phyloP scores from a whole-genome alignment of 1,284 basidiomycete species.

The Cystobasidiaceae sp. region DNA sequence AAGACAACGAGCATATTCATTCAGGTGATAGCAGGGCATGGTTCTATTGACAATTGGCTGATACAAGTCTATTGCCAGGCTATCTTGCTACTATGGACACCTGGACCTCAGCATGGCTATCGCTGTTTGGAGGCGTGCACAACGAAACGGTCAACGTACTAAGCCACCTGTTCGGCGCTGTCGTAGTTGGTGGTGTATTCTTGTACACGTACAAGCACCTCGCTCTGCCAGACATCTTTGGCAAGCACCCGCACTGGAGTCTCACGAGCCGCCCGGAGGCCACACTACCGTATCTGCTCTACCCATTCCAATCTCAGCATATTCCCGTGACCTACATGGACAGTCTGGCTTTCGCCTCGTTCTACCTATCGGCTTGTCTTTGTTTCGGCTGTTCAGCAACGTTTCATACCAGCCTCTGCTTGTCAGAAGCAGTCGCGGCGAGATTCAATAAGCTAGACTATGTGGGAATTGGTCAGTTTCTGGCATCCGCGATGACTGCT shows the following conservation, averaged over 20 bases:
- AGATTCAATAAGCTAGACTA: conserved; percentile 36
- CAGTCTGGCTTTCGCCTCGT: conserved; percentile 33
- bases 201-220: conserved; percentile 22
- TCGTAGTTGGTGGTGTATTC: not conserved
- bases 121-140: conserved; percentile 25
- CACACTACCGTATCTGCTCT: conserved; percentile 1
- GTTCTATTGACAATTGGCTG: not conserved
- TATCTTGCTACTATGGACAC: conserved; percentile 11
- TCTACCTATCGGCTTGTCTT: conserved; percentile 34
- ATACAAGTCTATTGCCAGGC: conserved; percentile 1
- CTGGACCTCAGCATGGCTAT: conserved; percentile 3
- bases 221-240: conserved; percentile 7
- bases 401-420: conserved; percentile 37
- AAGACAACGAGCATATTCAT: conserved; percentile 37
- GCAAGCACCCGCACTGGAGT: not conserved
- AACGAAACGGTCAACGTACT: conserved; percentile 41
- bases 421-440: conserved; percentile 35
- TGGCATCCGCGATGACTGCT: not conserved
- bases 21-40: too few relatives aligned
- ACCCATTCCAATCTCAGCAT: conserved; percentile 3
- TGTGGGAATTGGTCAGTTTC: not conserved
- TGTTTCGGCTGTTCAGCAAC: conserved; percentile 38
- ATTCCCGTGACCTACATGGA: conserved; percentile 12
- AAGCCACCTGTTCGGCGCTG: conserved; percentile 29
- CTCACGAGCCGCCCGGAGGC: not conserved